phyloP scores from a whole-genome alignment of 176 grass and related monocot species.

The Raddia distichophylla region DNA sequence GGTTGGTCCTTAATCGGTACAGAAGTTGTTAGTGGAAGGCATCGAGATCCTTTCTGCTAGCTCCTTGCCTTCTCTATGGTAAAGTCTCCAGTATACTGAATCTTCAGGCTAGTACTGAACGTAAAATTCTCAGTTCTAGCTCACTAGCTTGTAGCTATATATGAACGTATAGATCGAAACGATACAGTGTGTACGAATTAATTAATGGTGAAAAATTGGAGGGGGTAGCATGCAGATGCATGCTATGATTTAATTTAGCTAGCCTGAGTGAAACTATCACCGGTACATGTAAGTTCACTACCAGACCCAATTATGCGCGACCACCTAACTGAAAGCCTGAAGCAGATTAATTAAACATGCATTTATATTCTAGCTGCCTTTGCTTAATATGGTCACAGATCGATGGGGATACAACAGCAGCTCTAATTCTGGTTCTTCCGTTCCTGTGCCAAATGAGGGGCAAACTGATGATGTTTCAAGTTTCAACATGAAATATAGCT shows the following conservation, averaged over 20 bases:
- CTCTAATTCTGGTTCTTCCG: not conserved
- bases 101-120: not conserved
- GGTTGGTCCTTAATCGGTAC: slow-evolving; percentile 1
- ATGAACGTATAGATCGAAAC: not conserved
- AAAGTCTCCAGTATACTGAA: not conserved
- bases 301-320: not conserved
- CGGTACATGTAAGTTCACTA: not conserved
- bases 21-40: not conserved
- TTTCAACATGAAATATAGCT: not conserved
- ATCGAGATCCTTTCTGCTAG: not conserved
- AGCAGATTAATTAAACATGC: not conserved
- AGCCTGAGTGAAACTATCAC: not conserved
- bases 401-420: not conserved
- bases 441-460: not conserved
- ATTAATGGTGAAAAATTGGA: not conserved
- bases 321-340: not conserved
- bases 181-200: not conserved
- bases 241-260: not conserved
- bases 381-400: not conserved
- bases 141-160: not conserved
- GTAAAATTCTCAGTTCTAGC: not conserved
- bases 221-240: not conserved
- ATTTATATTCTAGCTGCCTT: not conserved
- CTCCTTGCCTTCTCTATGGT: not conserved
- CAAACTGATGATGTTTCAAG: not conserved